Conservation (phyloP, 257 asterid species). For the Scutellaria galericulata region DNA sequence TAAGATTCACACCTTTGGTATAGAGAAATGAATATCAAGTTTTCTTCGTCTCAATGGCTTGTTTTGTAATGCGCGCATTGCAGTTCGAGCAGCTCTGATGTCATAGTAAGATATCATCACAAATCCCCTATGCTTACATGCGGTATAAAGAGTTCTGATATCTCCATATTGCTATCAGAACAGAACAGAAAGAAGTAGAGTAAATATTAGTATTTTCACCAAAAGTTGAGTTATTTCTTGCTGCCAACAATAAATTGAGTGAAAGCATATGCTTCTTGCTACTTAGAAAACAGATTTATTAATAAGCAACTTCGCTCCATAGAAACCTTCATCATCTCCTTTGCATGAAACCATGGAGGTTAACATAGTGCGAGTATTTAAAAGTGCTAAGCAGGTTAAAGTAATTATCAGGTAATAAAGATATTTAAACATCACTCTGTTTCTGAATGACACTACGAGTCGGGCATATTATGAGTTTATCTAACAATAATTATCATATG, state of each 20-base stretch:
- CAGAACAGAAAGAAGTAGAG: constrained; percentile 21
- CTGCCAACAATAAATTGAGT: neutral
- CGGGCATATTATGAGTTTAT: no score
- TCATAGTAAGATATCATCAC: constrained; percentile 99
- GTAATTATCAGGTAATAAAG: no score
- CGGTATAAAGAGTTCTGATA: constrained; percentile 91
- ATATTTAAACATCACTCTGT: neutral
- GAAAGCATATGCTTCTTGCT: no score
- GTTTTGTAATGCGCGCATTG: constrained; percentile 85
- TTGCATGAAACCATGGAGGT: no score
- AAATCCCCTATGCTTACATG: constrained; percentile 97
- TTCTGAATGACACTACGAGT: neutral
- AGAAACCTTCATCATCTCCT: no score
- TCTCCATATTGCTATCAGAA: constrained; percentile 84
- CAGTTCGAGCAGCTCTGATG: constrained; percentile 94
- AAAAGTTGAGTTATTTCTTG: neutral
- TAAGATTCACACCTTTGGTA: constrained; percentile 72
- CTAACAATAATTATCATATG: neutral
- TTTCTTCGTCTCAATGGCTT: constrained; percentile 91
- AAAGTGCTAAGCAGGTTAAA: no score
- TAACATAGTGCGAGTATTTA: no score
- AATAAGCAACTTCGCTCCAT: no score
- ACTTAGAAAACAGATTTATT: no score
- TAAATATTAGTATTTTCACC: constrained; percentile 31
- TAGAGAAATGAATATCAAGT: constrained; percentile 96